Percentiles rank a stretch among this genome's conserved stretches.
Conservation (phyloP, 148 eudicot genomes). For the Chenopodium suecicum region DNA sequence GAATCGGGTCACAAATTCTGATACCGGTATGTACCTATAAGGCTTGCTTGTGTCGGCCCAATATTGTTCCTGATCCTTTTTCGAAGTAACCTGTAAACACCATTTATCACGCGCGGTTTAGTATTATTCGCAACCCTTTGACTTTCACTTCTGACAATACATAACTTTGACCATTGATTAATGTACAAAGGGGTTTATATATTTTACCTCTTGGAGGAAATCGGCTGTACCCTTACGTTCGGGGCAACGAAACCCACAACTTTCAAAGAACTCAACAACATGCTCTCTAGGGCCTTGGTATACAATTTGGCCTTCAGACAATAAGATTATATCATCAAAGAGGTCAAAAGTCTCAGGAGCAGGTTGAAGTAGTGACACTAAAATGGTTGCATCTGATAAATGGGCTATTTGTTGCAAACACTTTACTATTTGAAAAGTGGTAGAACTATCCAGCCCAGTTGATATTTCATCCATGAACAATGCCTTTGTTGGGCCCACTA, state of each 20-base stretch:
- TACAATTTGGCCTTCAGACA: slow-evolving; percentile 85
- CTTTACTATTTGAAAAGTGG: slow-evolving; percentile 80
- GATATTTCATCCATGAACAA: slow-evolving; percentile 97
- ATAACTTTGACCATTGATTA: neutral
- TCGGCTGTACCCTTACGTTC: slow-evolving; percentile 83
- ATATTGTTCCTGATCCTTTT: slow-evolving; percentile 75
- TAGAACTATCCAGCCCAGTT: slow-evolving; percentile 90
- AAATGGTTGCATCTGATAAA: slow-evolving; percentile 60
- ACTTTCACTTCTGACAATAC: too few species aligned
- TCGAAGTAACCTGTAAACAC: slow-evolving; percentile 59
- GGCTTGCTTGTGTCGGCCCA: slow-evolving; percentile 56
- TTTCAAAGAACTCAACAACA: slow-evolving; percentile 68
- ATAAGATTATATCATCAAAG: slow-evolving; percentile 70
- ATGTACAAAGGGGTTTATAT: neutral
- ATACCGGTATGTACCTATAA: slow-evolving; percentile 53
- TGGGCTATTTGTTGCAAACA: slow-evolving; percentile 87
- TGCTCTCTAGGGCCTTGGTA: slow-evolving; percentile 81
- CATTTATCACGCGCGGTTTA: neutral
- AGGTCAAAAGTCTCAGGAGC: slow-evolving; percentile 91
- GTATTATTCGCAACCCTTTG: too few species aligned
- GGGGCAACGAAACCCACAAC: slow-evolving; percentile 76
- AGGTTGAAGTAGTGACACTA: slow-evolving; percentile 82
- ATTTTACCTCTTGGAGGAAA: slow-evolving; percentile 80
- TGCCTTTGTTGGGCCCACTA: slow-evolving; percentile 85
- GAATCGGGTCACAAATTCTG: slow-evolving; percentile 55